These are phyloP conservation scores for Castanopsis chinensis DNA, from an alignment of 306 rosid species.

Conservation along the genomic window DNA sequence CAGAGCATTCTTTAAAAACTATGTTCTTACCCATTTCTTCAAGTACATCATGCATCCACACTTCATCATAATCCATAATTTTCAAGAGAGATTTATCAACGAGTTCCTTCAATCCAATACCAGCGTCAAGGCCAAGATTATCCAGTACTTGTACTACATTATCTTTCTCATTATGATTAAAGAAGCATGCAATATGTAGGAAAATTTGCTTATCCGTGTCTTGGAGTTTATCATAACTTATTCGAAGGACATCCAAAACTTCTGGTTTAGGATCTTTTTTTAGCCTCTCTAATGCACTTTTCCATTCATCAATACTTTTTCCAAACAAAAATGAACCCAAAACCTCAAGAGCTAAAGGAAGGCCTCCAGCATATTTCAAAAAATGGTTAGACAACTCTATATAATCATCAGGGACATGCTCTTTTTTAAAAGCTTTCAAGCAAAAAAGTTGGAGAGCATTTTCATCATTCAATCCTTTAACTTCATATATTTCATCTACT, in stretches of 20 bases:
- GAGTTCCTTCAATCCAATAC: neutral
- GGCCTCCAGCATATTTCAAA: accelerated
- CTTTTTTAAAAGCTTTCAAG: neutral
- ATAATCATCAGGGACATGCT: too few relatives aligned
- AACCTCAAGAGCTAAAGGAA: neutral
- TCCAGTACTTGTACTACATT: neutral
- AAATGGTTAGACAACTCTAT: accelerated
- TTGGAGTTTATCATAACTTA: neutral
- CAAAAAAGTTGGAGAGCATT: neutral
- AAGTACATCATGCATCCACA: neutral
- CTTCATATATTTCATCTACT: neutral
- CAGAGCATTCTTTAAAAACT: accelerated
- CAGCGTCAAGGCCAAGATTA: neutral
- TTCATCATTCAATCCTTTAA: neutral
- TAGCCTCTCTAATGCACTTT: neutral
- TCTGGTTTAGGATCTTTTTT: neutral
- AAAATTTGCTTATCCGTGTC: neutral
- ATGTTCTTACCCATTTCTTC: neutral
- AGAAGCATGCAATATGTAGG: neutral
- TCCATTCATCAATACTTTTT: neutral
- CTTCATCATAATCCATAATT: accelerated
- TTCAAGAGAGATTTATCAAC: neutral
- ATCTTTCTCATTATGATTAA: neutral
- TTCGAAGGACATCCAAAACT: neutral
- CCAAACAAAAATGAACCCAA: neutral